Evolutionary conservation across 768 basidiomycete genomes (phyloP), one percentile per base, ranked within the genome.

Genomic region (Tricholoma flavovirens): DNA sequence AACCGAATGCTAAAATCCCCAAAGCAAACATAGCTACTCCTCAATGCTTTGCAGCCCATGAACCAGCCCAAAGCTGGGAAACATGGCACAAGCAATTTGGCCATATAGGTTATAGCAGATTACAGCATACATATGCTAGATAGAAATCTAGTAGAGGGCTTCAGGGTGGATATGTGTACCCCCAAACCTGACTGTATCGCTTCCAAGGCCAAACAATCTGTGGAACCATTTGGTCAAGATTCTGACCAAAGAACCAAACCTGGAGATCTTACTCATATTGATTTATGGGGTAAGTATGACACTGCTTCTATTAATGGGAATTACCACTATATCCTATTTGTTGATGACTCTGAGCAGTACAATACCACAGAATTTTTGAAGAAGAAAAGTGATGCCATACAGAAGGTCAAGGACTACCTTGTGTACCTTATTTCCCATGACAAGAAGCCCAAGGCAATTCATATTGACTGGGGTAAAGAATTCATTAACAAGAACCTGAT

Each of bases 211-310:
- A 53, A 53, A 22, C 52, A 53, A 53, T n/a, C 21, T 43, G 52
- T 22, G n/a, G 52, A 29, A 49, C 29, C 22, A 3, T 64, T 58
- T 40, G 35, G 56, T 43, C 56, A 53, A 2, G 32, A 56, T 15
- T 59, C 36, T 12, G 19, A 36, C 49, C 22, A 4, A 40, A 19
- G 21, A 36, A 42, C 57, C 29, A 30, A 54, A 57, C 29, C 43
- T 45, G 19, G 57, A 52, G 36, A 38, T 38, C 11, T 66, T 52
- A 61, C 56, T 15, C 45, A 48, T 57, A 40, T 57, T 45, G 17
- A 49, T 54, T 8, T 64, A 51, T 30, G 54, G 49, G 45, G 46
- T 26, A 40, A 59, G n/a, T n/a, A n/a, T n/a, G 12, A n/a, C 49
- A 30, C 49, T 15, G 24, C 17, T 15, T 50, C 59, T n/a, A 60